A percentile compares a stretch with the other conserved stretches of the same genome.
Conservation (phyloP, 1,284 basidiomycete species). For the Ustilago shanxiensis region DNA sequence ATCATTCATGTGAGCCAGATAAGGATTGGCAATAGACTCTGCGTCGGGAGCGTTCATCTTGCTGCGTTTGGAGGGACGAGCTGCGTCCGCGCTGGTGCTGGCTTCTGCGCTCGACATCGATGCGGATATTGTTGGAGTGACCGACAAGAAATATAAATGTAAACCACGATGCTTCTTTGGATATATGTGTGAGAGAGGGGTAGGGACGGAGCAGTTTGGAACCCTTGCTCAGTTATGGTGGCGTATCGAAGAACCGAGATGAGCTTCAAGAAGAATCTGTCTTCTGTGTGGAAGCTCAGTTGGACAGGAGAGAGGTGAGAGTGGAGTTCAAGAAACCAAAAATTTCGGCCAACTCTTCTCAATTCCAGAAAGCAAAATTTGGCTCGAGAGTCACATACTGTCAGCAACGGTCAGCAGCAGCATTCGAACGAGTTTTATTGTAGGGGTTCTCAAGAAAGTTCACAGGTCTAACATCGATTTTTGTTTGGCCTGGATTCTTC, state of each 20-base stretch:
- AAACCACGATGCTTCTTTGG: background rate
- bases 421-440: background rate
- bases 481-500: no score
- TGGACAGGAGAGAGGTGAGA: background rate
- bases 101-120: constrained; percentile 36
- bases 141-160: background rate
- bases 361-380: constrained; percentile 23
- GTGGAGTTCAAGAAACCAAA: constrained; percentile 13
- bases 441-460: background rate
- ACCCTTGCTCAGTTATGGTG: background rate
- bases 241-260: background rate
- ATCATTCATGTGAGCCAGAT: constrained; percentile 57
- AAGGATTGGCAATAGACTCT: constrained; percentile 59
- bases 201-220: background rate
- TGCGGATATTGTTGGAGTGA: background rate
- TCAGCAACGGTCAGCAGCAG: constrained; percentile 32
- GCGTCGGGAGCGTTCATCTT: constrained; percentile 42
- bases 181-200: background rate
- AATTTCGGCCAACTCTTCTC: constrained; percentile 13
- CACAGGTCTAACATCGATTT: background rate
- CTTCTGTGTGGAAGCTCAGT: constrained; percentile 6
- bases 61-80: constrained; percentile 52
- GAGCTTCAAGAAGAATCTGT: background rate
- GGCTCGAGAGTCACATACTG: constrained; percentile 22
- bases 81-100: constrained; percentile 37